Conservation (phyloP, 2,329 filamentous ascomycete species). For the Aspergillus bombycis region DNA sequence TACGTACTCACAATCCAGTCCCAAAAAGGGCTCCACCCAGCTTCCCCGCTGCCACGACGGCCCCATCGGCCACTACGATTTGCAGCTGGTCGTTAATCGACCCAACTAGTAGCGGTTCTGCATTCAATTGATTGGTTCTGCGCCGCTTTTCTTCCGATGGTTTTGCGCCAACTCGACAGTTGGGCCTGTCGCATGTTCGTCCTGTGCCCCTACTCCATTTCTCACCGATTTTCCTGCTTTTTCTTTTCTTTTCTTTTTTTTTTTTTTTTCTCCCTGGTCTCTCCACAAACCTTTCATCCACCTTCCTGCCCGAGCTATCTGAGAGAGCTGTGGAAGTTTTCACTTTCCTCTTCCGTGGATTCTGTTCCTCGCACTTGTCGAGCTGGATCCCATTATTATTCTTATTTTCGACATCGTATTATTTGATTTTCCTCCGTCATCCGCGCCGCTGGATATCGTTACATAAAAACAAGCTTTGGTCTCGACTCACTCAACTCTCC, state of each 20-base stretch:
- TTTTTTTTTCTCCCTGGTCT: slow-evolving; percentile 6
- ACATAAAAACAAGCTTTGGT: neutral
- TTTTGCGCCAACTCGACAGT: slow-evolving; percentile 11
- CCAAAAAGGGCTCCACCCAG: slow-evolving; percentile 8
- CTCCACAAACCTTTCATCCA: slow-evolving; percentile 7
- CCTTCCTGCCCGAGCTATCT: neutral
- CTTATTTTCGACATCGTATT: neutral
- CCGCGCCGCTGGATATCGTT: neutral
- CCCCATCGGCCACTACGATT: slow-evolving; percentile 15
- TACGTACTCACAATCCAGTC: neutral
- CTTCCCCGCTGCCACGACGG: slow-evolving; percentile 27
- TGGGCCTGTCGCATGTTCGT: slow-evolving; percentile 18
- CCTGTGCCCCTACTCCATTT: slow-evolving; percentile 20
- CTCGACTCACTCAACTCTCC: neutral
- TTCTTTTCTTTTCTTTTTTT: slow-evolving; percentile 15
- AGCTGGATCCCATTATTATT: neutral
- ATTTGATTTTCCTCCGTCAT: neutral
- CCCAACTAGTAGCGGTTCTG: slow-evolving; percentile 18
- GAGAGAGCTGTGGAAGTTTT: neutral
- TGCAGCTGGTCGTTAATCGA: slow-evolving; percentile 12
- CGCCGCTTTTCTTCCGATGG: slow-evolving; percentile 14
- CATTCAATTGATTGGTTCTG: slow-evolving; percentile 20
- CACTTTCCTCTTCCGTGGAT: neutral
- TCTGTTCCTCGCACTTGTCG: neutral
- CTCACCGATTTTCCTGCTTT: slow-evolving; percentile 6